Percentiles rank a stretch among this genome's conserved stretches.
phyloP scores from a whole-genome alignment of 2,329 filamentous ascomycete species.

The Fusarium dlaminii region DNA sequence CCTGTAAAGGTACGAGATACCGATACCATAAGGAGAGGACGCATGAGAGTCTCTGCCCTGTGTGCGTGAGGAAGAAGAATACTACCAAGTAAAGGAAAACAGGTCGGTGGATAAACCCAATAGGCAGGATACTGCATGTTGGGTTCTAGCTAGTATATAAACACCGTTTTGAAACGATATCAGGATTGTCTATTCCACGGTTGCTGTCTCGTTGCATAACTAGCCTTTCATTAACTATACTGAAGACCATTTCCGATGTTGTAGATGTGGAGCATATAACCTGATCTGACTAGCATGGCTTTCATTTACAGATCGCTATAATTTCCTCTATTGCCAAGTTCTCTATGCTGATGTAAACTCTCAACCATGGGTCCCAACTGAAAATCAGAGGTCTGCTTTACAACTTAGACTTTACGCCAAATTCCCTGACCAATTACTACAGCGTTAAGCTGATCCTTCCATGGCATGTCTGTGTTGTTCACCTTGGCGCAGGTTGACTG shows the following conservation, averaged over 20 bases:
- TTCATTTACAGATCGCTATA: not conserved
- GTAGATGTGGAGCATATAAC: not conserved
- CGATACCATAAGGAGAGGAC: not conserved
- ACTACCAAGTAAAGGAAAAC: not conserved
- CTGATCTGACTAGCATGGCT: not conserved
- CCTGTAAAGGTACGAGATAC: not conserved
- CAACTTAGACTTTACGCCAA: too few species aligned
- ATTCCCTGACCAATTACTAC: too few species aligned
- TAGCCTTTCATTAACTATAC: rapidly evolving
- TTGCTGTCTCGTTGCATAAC: not conserved
- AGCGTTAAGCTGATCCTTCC: too few species aligned
- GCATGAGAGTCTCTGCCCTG: not conserved
- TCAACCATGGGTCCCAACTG: too few species aligned
- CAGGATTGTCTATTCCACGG: not conserved
- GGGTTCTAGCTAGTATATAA: rapidly evolving
- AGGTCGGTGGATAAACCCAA: too few species aligned
- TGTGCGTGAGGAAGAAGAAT: not conserved
- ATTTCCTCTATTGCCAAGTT: too few species aligned
- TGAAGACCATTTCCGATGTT: not conserved
- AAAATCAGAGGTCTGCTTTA: too few species aligned
- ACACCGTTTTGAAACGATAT: not conserved
- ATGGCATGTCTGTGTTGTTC: not conserved
- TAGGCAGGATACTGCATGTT: rapidly evolving
- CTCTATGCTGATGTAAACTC: too few species aligned
- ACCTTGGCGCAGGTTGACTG: not conserved